Percentiles rank a stretch among this genome's conserved stretches.
Conservation (phyloP, 2,329 filamentous ascomycete species). For the Zasmidium angulare region DNA sequence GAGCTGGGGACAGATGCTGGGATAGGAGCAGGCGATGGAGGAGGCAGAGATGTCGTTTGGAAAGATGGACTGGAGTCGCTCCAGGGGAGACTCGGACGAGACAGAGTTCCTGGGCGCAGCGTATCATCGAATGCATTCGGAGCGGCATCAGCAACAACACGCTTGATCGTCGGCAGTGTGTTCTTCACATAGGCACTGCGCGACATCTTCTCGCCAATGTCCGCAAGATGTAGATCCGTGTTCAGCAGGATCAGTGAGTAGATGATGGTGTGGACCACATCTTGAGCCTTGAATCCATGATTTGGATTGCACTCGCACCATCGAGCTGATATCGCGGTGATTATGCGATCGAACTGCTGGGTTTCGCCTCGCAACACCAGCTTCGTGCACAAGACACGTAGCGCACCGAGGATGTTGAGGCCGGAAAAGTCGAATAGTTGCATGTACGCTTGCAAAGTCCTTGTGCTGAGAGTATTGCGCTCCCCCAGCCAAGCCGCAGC, state of each 20-base stretch:
- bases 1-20: background rate
- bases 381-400: conserved; percentile 78
- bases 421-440: conserved; percentile 83
- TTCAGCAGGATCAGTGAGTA: conserved; percentile 95
- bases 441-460: conserved; percentile 78
- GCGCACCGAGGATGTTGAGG: conserved; percentile 73
- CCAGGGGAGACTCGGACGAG: conserved; percentile 34
- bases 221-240: conserved; percentile 90
- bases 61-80: conserved; percentile 23
- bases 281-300: conserved; percentile 89
- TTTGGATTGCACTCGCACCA: conserved; percentile 94
- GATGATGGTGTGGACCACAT: conserved; percentile 95
- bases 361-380: conserved; percentile 87
- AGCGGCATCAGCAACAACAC: conserved; percentile 71
- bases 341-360: conserved; percentile 91
- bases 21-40: background rate
- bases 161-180: conserved; percentile 83
- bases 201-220: conserved; percentile 97
- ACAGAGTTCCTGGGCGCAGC: conserved; percentile 21
- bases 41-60: background rate
- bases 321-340: conserved; percentile 82
- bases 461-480: conserved; percentile 52
- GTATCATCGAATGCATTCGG: conserved; percentile 62
- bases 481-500: conserved; percentile 90
- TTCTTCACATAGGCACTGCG: conserved; percentile 93